A percentile compares a stretch with the other conserved stretches of the same genome.
These are phyloP conservation scores for Odontarrhena argentea DNA, from an alignment of 345 rosid genomes.

Conservation along the genomic window DNA sequence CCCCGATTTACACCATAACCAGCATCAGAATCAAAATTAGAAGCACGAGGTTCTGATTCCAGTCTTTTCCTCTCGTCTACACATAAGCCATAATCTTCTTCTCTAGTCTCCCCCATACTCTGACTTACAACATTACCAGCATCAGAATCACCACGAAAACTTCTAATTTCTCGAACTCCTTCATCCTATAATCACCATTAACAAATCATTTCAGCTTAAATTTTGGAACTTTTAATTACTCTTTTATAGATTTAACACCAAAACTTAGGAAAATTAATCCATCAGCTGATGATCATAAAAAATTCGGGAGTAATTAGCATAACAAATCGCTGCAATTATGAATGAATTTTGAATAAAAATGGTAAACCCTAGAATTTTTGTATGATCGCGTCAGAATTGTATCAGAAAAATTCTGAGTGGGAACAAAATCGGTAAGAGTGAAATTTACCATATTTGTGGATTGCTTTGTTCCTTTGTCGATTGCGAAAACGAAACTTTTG, in stretches of 20 bases:
- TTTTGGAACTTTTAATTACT: constrained; percentile 8
- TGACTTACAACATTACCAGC: constrained; percentile 8
- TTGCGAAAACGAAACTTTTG: neutral
- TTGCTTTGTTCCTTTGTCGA: constrained; percentile 15
- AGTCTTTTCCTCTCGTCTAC: neutral
- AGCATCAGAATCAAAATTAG: constrained; percentile 26
- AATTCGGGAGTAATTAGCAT: neutral
- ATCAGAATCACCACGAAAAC: constrained; percentile 23
- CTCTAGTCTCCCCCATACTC: constrained; percentile 19
- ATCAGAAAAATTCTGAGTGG: neutral
- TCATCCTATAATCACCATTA: constrained; percentile 39
- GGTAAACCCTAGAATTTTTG: constrained; percentile 29
- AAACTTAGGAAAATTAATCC: neutral
- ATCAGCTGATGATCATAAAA: constrained; percentile 31
- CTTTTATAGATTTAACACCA: constrained; percentile 4
- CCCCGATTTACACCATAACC: neutral
- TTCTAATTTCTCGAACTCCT: constrained; percentile 1
- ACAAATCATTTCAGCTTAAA: constrained; percentile 15
- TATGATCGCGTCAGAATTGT: constrained; percentile 9
- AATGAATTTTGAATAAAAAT: neutral
- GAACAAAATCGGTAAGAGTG: constrained; percentile 9
- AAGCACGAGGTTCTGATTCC: neutral
- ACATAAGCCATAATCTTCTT: constrained; percentile 18
- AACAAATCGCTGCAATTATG: neutral
- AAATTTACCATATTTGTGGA: constrained; percentile 28